These are phyloP conservation scores for Rosa hybrid DNA, from an alignment of 331 rosid species.

Conservation along the genomic window DNA sequence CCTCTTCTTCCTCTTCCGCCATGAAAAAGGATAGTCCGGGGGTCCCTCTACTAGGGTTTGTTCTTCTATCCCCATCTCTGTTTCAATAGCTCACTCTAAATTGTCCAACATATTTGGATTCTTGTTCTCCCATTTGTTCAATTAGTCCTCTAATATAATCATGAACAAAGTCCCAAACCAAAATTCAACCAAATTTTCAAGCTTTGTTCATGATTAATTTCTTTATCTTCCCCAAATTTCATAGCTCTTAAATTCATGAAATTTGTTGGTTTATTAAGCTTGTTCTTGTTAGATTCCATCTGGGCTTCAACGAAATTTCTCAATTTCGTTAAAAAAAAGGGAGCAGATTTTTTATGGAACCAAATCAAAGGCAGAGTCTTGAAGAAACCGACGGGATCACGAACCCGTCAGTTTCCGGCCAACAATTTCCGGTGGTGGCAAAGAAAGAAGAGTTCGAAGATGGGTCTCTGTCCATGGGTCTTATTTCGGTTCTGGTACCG, in stretches of 20 bases:
- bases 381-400: slow-evolving; percentile 19
- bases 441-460: slow-evolving; percentile 55
- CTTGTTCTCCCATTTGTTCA: slow-evolving; percentile 15
- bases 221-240: slow-evolving; percentile 4
- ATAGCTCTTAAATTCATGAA: background rate
- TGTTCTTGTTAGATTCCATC: slow-evolving; percentile 14
- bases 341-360: slow-evolving; percentile 28
- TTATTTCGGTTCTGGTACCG: slow-evolving; percentile 34
- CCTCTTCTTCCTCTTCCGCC: no score
- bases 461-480: slow-evolving; percentile 33
- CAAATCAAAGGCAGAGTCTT: slow-evolving; percentile 25
- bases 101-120: background rate
- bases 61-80: slow-evolving; percentile 21
- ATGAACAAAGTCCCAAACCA: slow-evolving; percentile 30
- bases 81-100: background rate
- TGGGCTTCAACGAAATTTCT: slow-evolving; percentile 18
- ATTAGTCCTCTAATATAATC: slow-evolving; percentile 40
- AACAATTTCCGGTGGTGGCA: slow-evolving; percentile 22
- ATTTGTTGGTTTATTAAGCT: background rate
- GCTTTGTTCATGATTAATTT: slow-evolving; percentile 10
- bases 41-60: slow-evolving; percentile 55
- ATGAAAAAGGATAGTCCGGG: no score
- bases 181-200: slow-evolving; percentile 36
- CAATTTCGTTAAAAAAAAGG: background rate
- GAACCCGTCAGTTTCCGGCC: slow-evolving; percentile 25